Base-by-base conservation (phyloP, 768 basidiomycete species). In the Russula compacta region DNA sequence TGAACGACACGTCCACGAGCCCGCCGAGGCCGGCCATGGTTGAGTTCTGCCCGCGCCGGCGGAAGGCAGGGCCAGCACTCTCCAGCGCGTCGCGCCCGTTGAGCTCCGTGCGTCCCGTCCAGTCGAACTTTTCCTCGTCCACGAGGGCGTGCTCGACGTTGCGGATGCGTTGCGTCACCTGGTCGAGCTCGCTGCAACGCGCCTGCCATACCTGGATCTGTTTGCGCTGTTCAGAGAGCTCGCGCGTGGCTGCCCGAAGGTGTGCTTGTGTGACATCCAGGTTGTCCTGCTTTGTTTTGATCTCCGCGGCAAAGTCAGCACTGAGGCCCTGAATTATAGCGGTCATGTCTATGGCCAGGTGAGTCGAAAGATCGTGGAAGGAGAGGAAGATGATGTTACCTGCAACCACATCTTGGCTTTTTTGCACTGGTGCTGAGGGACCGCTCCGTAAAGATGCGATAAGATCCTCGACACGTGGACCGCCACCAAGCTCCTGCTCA, bases 181-280 rank as follows among this genome's bases (percentile, higher is more conserved):
- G 84, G 65, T 97, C 95, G 11, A 93, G 79, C 71, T 93, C 89
- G 9, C 78, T 80, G 61, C 88, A 86, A 40, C 82, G 80, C 1
- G 73, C 69, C 71, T 93, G 89, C 84, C 89, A 89, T 5, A 76
- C 67, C 65, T 86, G 83, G 40, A 95, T 85, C 67, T 92, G 87
- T 68, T 86, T 87, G 48, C 97, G 86, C 70, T 93, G 90, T 66
- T 94, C 90, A 0, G 93, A 86, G 21, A 99, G 83, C 66, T 92
- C 87, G 56, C 89, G 86, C 3, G 95, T 98, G 1, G 93, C 89
- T 12, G 87, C 86, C 32, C 89, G 87, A 11, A 99, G 83, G 66
- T 94, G 87, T 4, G 83, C 84, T 71, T 92, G 91, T 11, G 87
- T 92, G 17, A 87, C 82, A 62, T 92, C 91, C n/a, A 98, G 82